Evolutionary conservation across 2,329 filamentous ascomycete genomes (phyloP), one percentile per base, ranked within the genome.

Genomic region (Penicillium sp.): DNA sequence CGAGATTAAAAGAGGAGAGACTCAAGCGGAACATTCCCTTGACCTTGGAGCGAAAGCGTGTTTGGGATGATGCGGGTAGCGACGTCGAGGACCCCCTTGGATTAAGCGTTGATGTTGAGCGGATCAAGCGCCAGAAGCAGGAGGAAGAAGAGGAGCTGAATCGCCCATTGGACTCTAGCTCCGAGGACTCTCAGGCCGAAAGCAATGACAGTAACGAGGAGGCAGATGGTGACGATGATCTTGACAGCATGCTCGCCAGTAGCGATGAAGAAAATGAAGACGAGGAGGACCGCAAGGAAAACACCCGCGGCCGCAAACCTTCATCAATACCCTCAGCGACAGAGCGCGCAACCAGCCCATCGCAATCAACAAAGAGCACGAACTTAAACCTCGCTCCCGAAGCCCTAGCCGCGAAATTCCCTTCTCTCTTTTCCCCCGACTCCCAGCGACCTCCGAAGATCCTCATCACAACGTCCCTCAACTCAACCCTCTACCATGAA

Each of bases 391-490:
- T 88, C 11, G 85, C 85, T 0, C 86, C 87, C 3, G 86, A 88
- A 69, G 84, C 84, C 21, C 81, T 89, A 23, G 82, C 85, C 46
- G 80, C 84, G 48, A 87, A 86, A 74, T 90, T 88, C 71, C 87
- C 85, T 3, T 77, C 80, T 7, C 81, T 89, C 26, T 90, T 88
- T 78, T 69, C 86, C 31, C 69, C 71, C 15, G 75, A 79, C 64
- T 71, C 83, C 38, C 86, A 83, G 52, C 85, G 82, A 60, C 78
- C 79, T 62, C 93, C 95, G 56, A 96, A 97, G 79, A 88, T 98
- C 66, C 88, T 99, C 45, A 86, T 99, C 73, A 99, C 95, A 0
- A 98, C 95, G 7, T 91, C 89, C 13, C 84, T 97, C 71, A 93
- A 97, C 80, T 92, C 91, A 13, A 94, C 90, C 1, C 86, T 98